These are phyloP conservation scores for Yamagishiella unicocca DNA, from an alignment of 139 green algal genomes.

Conservation along the genomic window DNA sequence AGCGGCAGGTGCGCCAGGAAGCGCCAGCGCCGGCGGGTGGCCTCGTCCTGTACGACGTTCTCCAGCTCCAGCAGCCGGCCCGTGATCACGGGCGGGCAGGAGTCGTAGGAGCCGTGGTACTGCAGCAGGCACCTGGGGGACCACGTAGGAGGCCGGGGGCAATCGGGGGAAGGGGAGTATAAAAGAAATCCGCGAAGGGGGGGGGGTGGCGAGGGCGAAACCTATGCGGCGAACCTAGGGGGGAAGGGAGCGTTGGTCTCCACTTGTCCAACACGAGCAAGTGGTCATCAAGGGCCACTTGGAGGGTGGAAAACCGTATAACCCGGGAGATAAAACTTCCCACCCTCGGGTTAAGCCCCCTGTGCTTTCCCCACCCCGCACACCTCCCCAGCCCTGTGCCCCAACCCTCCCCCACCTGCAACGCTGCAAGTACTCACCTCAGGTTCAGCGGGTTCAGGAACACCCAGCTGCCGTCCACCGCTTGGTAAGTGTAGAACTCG, in stretches of 20 bases:
- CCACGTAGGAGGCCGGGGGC: too few species aligned
- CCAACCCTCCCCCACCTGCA: too few species aligned
- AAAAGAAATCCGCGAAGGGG: too few species aligned
- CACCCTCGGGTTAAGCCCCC: too few species aligned
- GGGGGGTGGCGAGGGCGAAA: too few species aligned
- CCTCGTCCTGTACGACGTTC: slow-evolving; percentile 61
- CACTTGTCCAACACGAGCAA: too few species aligned
- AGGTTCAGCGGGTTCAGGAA: slow-evolving; percentile 86
- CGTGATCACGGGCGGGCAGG: slow-evolving; percentile 68
- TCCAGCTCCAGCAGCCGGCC: slow-evolving; percentile 84
- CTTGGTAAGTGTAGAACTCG: slow-evolving; percentile 63
- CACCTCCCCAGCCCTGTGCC: background rate
- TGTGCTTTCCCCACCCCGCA: background rate
- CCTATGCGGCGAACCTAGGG: too few species aligned
- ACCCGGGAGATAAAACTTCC: too few species aligned
- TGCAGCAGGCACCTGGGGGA: slow-evolving; percentile 64
- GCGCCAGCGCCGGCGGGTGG: slow-evolving; percentile 60
- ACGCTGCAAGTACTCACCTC: slow-evolving; percentile 45
- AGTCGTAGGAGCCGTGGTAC: slow-evolving; percentile 61
- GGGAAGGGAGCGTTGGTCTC: too few species aligned
- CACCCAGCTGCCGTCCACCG: slow-evolving; percentile 80
- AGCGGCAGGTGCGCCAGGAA: slow-evolving; percentile 81
- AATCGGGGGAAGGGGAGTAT: too few species aligned
- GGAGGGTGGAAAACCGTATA: too few species aligned
- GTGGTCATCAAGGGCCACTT: too few species aligned